phyloP scores from a whole-genome alignment of 176 grass and related monocot species.

The Oryza australiensis region DNA sequence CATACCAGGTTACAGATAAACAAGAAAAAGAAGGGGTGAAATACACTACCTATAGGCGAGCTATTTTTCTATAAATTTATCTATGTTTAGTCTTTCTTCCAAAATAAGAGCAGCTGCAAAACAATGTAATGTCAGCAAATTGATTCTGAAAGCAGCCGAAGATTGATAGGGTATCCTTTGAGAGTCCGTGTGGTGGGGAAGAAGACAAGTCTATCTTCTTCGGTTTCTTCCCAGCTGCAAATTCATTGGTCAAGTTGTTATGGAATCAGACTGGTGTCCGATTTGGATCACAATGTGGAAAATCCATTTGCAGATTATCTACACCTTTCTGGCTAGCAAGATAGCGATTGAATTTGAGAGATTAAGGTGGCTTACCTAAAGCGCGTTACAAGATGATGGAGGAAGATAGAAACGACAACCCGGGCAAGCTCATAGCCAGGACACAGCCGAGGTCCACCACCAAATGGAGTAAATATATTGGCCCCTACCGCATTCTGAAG shows the following conservation, averaged over 20 bases:
- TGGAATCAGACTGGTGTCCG: conserved; percentile 2
- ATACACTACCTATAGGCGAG: neutral
- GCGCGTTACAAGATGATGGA: conserved; percentile 72
- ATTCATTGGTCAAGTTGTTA: conserved; percentile 30
- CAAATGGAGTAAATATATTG: conserved; percentile 78
- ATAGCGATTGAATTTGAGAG: neutral
- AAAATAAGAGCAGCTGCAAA: neutral
- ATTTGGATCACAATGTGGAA: neutral
- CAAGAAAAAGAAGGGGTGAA: neutral
- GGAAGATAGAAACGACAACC: conserved; percentile 85
- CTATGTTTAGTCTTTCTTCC: conserved; percentile 28
- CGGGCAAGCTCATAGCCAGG: conserved; percentile 89
- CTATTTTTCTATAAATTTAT: conserved; percentile 7
- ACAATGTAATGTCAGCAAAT: neutral
- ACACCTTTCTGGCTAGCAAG: neutral
- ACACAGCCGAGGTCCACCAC: conserved; percentile 78
- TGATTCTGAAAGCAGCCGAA: conserved; percentile 38
- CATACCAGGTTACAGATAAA: conserved; percentile 25
- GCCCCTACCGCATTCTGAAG: conserved; percentile 54
- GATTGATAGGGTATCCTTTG: conserved; percentile 84
- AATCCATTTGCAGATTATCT: neutral
- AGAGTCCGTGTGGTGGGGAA: conserved; percentile 87
- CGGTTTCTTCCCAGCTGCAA: conserved; percentile 83
- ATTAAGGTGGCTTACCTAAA: conserved; percentile 58
- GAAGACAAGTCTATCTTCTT: conserved; percentile 80